Conservation (phyloP, 225 moss, liverwort and hornwort genomes). For the Marchantia polymorpha region DNA sequence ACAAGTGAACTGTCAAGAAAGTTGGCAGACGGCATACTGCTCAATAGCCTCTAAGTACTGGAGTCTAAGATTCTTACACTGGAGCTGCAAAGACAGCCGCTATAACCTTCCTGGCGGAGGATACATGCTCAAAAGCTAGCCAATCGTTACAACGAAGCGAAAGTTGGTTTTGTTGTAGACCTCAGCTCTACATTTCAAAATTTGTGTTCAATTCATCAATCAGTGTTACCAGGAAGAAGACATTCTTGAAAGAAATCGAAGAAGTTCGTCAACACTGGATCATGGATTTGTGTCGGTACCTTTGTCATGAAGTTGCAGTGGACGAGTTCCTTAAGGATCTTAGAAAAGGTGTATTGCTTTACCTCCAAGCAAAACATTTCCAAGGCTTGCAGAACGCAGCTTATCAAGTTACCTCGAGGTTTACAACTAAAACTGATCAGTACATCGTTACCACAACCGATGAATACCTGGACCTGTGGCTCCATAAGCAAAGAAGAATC, state of each 20-base stretch:
- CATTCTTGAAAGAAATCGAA: neutral
- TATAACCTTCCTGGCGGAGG: neutral
- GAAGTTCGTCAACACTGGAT: neutral
- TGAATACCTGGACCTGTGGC: constrained; percentile 4
- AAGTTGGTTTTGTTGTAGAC: neutral
- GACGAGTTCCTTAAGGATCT: neutral
- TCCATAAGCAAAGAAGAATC: neutral
- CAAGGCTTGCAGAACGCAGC: constrained; percentile 6
- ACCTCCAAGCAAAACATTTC: constrained; percentile 10
- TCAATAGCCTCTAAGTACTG: neutral
- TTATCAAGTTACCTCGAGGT: neutral
- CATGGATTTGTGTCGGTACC: neutral
- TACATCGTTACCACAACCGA: constrained; percentile 9
- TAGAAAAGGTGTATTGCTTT: constrained; percentile 5
- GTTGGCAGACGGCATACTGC: neutral
- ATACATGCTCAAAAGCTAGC: neutral
- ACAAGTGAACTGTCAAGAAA: neutral
- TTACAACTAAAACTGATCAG: constrained; percentile 3
- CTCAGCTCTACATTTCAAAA: neutral
- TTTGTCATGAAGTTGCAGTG: constrained; percentile 14
- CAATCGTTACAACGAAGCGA: neutral
- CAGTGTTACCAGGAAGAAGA: neutral
- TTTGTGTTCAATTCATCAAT: neutral
- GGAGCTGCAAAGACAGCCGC: neutral
- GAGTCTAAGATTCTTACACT: neutral